phyloP scores from a whole-genome alignment of 2,329 filamentous ascomycete species.

The Epichloe bromicola region DNA sequence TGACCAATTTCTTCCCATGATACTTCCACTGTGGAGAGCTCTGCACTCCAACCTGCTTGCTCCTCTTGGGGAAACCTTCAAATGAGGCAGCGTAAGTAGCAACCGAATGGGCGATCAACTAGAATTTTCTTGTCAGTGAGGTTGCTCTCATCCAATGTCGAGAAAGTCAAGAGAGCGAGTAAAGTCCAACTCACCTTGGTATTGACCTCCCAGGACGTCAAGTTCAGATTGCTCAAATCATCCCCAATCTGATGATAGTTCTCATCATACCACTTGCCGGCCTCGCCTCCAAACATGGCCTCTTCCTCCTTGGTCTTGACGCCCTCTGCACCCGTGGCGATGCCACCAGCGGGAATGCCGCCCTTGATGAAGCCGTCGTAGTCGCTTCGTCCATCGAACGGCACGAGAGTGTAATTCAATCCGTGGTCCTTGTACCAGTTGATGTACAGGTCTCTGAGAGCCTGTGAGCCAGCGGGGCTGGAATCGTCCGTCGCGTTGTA shows the following conservation, averaged over 20 bases:
- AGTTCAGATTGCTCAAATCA: slow-evolving; percentile 42
- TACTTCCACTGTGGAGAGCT: slow-evolving; percentile 29
- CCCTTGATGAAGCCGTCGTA: slow-evolving; percentile 65
- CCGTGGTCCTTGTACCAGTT: slow-evolving; percentile 51
- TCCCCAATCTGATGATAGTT: slow-evolving; percentile 53
- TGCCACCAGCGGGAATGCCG: slow-evolving; percentile 61
- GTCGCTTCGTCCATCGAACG: slow-evolving; percentile 69
- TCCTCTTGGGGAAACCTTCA: slow-evolving; percentile 48
- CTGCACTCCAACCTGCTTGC: slow-evolving; percentile 14
- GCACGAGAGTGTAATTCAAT: slow-evolving; percentile 55
- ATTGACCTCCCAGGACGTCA: slow-evolving; percentile 48
- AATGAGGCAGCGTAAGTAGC: slow-evolving; percentile 56
- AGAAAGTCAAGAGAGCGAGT: slow-evolving; percentile 8
- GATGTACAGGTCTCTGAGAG: slow-evolving; percentile 55
- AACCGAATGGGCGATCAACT: slow-evolving; percentile 60
- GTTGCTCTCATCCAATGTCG: background rate
- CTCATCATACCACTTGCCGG: slow-evolving; percentile 45
- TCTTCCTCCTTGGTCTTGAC: slow-evolving; percentile 58
- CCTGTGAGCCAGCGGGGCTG: slow-evolving; percentile 57
- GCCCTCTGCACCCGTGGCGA: slow-evolving; percentile 66
- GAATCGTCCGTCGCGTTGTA: slow-evolving; percentile 60
- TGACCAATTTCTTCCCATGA: slow-evolving; percentile 33
- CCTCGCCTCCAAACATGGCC: slow-evolving; percentile 56
- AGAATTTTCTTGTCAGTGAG: background rate
- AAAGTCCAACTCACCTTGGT: slow-evolving; percentile 33